Conservation (phyloP, 768 basidiomycete species). For the Termitomyces sp. region DNA sequence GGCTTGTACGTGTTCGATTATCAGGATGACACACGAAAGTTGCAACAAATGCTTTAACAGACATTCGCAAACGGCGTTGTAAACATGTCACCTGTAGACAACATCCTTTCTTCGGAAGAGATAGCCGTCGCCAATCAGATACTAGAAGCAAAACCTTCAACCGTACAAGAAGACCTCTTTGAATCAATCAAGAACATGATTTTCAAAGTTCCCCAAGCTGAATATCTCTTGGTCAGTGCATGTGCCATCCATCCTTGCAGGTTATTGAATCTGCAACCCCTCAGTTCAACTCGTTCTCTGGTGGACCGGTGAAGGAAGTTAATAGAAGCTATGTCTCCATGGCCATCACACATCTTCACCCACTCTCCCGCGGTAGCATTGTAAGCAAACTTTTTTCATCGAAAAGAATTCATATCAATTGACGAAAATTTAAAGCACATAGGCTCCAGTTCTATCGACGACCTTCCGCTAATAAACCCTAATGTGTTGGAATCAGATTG, state of each 20-base stretch:
- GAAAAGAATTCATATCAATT: not conserved
- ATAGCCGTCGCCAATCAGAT: slow-evolving; percentile 16
- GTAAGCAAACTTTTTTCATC: slow-evolving; percentile 12
- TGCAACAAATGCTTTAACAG: slow-evolving; percentile 7
- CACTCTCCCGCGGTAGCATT: slow-evolving; percentile 38
- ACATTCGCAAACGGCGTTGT: slow-evolving; percentile 23
- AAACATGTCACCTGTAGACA: slow-evolving; percentile 22
- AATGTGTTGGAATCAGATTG: slow-evolving; percentile 25
- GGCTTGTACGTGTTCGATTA: slow-evolving; percentile 17
- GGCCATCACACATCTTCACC: slow-evolving; percentile 31
- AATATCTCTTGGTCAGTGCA: slow-evolving; percentile 22
- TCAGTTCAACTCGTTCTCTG: slow-evolving; percentile 28
- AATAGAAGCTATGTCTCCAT: slow-evolving; percentile 30
- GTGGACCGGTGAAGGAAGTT: slow-evolving; percentile 17
- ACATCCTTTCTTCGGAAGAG: slow-evolving; percentile 19
- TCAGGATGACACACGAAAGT: not conserved
- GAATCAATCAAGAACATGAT: slow-evolving; percentile 21
- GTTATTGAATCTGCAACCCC: not conserved
- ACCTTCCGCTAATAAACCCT: slow-evolving; percentile 21
- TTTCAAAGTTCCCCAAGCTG: slow-evolving; percentile 21
- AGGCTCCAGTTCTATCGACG: slow-evolving; percentile 18
- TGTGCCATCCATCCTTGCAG: not conserved
- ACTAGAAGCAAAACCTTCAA: slow-evolving; percentile 21
- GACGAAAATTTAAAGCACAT: slow-evolving; percentile 14
- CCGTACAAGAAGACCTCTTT: slow-evolving; percentile 21